These are phyloP conservation scores for Coemansia asiatica DNA, from an alignment of 192 early-diverging fungal species.

Conservation along the genomic window DNA sequence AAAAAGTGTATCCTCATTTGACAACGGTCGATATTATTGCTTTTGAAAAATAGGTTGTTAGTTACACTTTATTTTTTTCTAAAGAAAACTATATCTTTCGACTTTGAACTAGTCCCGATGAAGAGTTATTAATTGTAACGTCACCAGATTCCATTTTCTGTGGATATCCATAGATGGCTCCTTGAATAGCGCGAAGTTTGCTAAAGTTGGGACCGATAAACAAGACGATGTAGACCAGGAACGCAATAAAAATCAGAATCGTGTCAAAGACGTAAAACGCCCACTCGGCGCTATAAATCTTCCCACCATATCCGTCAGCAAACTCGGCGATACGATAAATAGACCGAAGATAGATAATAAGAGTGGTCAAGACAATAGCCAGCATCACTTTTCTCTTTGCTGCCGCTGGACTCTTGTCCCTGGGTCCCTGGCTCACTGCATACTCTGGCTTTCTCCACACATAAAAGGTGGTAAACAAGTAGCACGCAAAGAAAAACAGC, in stretches of 20 bases:
- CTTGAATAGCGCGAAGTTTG: background rate
- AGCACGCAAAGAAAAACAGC: slow-evolving; percentile 49
- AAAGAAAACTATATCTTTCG: background rate
- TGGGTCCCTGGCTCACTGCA: slow-evolving; percentile 6
- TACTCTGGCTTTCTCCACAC: slow-evolving; percentile 36
- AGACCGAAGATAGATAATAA: slow-evolving; percentile 42
- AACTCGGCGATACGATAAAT: slow-evolving; percentile 57
- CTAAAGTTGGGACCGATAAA: slow-evolving; percentile 31
- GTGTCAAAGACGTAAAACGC: slow-evolving; percentile 58
- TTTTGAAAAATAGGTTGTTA: background rate
- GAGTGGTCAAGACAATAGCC: slow-evolving; percentile 31
- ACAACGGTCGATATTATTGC: background rate
- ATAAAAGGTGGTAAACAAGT: slow-evolving; percentile 26
- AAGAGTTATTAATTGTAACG: background rate
- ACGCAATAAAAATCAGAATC: slow-evolving; percentile 43
- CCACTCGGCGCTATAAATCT: slow-evolving; percentile 50
- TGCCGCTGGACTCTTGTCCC: slow-evolving; percentile 10
- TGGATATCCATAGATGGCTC: background rate
- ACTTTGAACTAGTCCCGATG: background rate
- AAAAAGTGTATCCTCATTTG: background rate
- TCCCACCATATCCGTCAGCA: slow-evolving; percentile 41
- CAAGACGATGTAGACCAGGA: slow-evolving; percentile 40
- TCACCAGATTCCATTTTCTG: background rate
- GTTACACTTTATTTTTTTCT: background rate
- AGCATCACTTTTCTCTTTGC: slow-evolving; percentile 40